A percentile compares a stretch with the other conserved stretches of the same genome.
Evolutionary conservation across 2,329 filamentous ascomycete genomes (phyloP).

Genomic region (Gaeumannomyces tritici): DNA sequence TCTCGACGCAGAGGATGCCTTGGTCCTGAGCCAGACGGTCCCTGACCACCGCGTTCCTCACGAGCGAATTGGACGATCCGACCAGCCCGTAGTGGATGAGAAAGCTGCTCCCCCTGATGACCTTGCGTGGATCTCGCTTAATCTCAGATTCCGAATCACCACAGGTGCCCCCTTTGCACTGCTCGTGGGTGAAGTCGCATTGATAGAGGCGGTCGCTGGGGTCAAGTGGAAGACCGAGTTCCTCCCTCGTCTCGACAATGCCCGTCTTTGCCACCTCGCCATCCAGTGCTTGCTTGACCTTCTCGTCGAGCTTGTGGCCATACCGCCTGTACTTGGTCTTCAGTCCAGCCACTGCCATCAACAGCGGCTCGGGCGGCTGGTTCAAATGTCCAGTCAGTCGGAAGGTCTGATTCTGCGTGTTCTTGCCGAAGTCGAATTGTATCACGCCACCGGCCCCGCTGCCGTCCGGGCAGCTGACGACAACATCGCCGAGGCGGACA

Average conservation of each 20-base stretch:
- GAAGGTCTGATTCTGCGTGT: conserved; percentile 9
- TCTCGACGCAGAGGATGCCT: background rate
- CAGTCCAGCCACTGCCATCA: background rate
- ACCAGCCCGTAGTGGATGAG: too few species aligned
- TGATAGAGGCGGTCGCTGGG: too few species aligned
- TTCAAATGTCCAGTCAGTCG: conserved; percentile 2
- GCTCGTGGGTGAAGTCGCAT: background rate
- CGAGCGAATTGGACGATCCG: too few species aligned
- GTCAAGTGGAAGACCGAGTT: too few species aligned
- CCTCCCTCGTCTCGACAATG: too few species aligned
- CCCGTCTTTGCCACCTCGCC: background rate
- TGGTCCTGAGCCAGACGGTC: conserved; percentile 5
- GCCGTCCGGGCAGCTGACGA: conserved; percentile 14
- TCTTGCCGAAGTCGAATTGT: conserved; percentile 18
- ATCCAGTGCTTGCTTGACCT: background rate
- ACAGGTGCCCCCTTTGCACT: conserved; percentile 1
- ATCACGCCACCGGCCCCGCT: conserved; percentile 12
- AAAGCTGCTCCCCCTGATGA: too few species aligned
- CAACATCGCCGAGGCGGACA: conserved; percentile 23
- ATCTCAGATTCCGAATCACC: conserved; percentile 1
- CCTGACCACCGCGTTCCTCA: too few species aligned
- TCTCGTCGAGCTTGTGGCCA: conserved; percentile 10
- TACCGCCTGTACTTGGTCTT: conserved; percentile 7
- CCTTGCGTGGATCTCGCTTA: too few species aligned
- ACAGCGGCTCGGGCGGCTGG: conserved; percentile 2